Evolutionary conservation across 108 stramenopile species (phyloP), one percentile per base, ranked within the genome.

Genomic region (Skeletonema tropicum): DNA sequence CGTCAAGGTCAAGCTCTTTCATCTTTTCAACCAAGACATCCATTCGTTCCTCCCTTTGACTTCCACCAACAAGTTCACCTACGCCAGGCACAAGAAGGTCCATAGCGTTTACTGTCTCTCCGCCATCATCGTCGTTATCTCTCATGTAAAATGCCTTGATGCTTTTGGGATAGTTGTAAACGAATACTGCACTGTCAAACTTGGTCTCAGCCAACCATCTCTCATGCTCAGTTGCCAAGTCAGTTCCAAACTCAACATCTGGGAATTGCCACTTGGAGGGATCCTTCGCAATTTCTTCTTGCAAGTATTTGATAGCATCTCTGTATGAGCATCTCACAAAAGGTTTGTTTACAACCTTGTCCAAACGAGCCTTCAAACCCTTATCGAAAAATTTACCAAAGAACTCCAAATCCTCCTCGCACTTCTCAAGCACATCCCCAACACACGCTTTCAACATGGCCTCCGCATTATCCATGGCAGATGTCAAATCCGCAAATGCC

Each of bases 141-240:
- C 98, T 82, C 99, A 99, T 99, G 88, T 99, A 99, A 71, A 99
- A 99, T 6, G 99, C 97, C 86, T 99, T 99, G 79, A 98, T 98
- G 25, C 73, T 68, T 65, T 95, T 94, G 19, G 99, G 99, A 80
- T 99, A 99, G 68, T 99, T 94, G 84, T 99, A 97, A 30, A 99
- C 97, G 78, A 99, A 99, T 5, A 97, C 95, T 23, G 92, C 89
- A 23, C 89, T 90, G 31, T 93, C 83, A 78, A 94, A 97, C 65
- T 97, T 87, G 32, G 87, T 92, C 80, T 99, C 99, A 6, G 94
- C 93, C 57, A 99, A 75, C 97, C 98, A 99, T 23, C 97, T 89
- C 76, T 99, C 97, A 68, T 99, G 98, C 73, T 99, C 97, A 10
- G 97, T 97, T 31, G 97, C 94, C 66, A 99, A 84, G 77, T 99